Base-by-base conservation (phyloP, 2,329 filamentous ascomycete species). In the Xylaria sp. region DNA sequence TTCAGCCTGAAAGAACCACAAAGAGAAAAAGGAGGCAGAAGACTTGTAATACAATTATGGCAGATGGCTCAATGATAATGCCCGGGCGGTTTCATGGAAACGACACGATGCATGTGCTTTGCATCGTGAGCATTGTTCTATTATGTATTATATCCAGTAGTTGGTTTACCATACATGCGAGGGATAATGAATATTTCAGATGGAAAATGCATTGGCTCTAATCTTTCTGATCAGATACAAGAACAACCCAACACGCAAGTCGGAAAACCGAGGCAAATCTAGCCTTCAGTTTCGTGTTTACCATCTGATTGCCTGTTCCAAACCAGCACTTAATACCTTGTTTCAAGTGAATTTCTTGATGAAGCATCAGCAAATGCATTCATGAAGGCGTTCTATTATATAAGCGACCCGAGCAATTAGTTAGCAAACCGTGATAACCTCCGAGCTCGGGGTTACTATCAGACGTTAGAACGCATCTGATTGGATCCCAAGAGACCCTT, bases 401-500 rank as follows among this genome's bases (percentile, higher is more conserved):
- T 46, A n/a, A 46, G 41, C 41, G 41, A 46, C 18, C 13, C 41
- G 18, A n/a, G 18, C 15, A 46, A 5, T 43, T 18, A 18, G 41
- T 15, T 46, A 23, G 46, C 18, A 3, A 48, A 9, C 46, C n/a
- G 23, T 28, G 46, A n/a, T 33, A 55, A 36, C 31, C 51, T 68
- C 66, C 66, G 66, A 68, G 57, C 56, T 68, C 66, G 66, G 66
- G 56, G 61, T 54, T 57, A 54, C 39, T 61, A 65, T 65, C 54
- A 25, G 8, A 52, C 18, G 43, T 20, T 51, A 25, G 28, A 58
- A 5, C 12, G 8, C 3, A 12, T 46, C 28, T 67, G 68, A 68
- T 70, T 70, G 68, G 68, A 12, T 56, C 18, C 23, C 43, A 2
- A 5, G 18, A 57, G 28, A 36, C 67, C 48, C 7, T 49, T 28